Conservation (phyloP, 257 asterid genomes). For the Hygrophila difformis region DNA sequence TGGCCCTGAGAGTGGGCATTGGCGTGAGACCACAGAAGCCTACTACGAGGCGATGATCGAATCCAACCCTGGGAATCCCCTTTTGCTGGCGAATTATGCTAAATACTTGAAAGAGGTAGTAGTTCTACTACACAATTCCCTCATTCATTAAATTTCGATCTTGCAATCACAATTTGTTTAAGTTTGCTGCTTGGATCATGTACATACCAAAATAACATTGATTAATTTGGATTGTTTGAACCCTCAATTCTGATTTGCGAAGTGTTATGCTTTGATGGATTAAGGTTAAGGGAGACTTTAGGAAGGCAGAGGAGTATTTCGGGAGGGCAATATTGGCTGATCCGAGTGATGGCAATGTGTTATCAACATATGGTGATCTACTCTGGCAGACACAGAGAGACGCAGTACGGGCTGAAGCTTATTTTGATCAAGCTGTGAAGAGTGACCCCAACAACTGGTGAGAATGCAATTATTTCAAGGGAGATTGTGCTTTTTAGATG, state of each 20-base stretch:
- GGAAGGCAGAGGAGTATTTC: constrained; percentile 78
- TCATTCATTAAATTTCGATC: background rate
- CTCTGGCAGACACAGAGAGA: constrained; percentile 72
- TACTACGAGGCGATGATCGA: constrained; percentile 66
- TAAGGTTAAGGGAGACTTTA: constrained; percentile 62
- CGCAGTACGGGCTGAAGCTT: constrained; percentile 59
- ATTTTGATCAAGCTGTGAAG: constrained; percentile 75
- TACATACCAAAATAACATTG: too few relatives aligned
- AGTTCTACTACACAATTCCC: too few relatives aligned
- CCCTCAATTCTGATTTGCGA: background rate
- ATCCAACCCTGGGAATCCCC: constrained; percentile 62
- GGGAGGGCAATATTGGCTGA: constrained; percentile 69
- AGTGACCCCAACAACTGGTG: constrained; percentile 77
- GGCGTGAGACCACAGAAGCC: constrained; percentile 41
- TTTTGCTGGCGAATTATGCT: constrained; percentile 71
- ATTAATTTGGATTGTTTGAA: constrained; percentile 1
- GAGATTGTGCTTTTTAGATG: too few relatives aligned
- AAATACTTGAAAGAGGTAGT: constrained; percentile 69
- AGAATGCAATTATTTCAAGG: too few relatives aligned
- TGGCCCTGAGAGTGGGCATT: constrained; percentile 42
- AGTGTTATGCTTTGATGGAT: background rate
- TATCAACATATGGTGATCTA: constrained; percentile 81
- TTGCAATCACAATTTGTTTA: too few relatives aligned
- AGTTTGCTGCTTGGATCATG: too few relatives aligned
- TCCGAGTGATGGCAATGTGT: constrained; percentile 56